Conservation (phyloP, 805 yeast genomes). For the Dipodascus geniculatus region DNA sequence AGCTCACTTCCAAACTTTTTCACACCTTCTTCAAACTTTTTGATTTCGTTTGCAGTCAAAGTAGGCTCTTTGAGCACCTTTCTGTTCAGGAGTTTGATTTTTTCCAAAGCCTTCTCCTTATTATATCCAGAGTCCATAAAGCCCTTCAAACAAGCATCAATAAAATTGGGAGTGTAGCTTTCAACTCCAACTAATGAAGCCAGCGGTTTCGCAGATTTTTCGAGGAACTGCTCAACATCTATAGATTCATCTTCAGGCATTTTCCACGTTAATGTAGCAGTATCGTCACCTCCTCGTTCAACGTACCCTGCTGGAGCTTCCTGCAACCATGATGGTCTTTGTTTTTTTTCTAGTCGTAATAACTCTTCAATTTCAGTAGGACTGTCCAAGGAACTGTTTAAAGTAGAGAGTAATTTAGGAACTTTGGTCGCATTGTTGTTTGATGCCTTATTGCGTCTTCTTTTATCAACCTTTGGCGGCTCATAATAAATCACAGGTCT, state of each 20-base stretch:
- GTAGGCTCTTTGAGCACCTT: conserved; percentile 66
- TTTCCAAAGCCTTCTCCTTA: conserved; percentile 34
- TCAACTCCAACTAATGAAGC: conserved; percentile 45
- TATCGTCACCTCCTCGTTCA: conserved; percentile 69
- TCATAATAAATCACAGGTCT: conserved; percentile 59
- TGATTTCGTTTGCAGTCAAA: conserved; percentile 49
- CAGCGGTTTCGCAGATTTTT: conserved; percentile 36
- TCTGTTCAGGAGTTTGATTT: conserved; percentile 40
- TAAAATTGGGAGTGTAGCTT: conserved; percentile 66
- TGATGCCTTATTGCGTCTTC: conserved; percentile 13
- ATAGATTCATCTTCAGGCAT: conserved; percentile 20
- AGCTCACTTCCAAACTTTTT: conserved; percentile 65
- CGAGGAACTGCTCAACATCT: conserved; percentile 42
- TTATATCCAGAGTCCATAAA: conserved; percentile 44
- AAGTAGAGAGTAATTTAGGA: conserved; percentile 29
- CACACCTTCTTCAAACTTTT: conserved; percentile 65
- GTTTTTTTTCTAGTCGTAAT: conserved; percentile 25
- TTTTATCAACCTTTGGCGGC: conserved; percentile 13
- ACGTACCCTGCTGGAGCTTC: conserved; percentile 70
- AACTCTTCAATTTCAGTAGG: neutral
- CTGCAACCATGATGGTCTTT: conserved; percentile 65
- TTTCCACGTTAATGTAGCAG: conserved; percentile 57
- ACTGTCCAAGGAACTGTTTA: neutral
- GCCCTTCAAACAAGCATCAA: conserved; percentile 57
- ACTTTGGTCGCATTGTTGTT: conserved; percentile 33